Evolutionary conservation across 2,329 filamentous ascomycete genomes (phyloP), one percentile per base, ranked within the genome.

Genomic region (Pseudocercospora cruenta): DNA sequence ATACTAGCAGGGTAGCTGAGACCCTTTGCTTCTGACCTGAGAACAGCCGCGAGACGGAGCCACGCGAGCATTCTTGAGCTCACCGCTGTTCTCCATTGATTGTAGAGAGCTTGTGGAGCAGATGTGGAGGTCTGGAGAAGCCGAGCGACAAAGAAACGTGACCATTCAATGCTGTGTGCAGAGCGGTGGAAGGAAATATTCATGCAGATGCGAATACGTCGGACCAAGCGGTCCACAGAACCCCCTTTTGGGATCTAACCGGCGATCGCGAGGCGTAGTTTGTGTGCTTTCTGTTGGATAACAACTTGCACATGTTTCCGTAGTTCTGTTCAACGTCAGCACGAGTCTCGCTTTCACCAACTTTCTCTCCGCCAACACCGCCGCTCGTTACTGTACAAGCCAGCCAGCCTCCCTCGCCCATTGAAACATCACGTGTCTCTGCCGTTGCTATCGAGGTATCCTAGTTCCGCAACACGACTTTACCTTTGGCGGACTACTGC

Each of bases 371-470:
- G 47, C 47, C 47, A 55, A 19, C 26, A 31, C 26, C 26, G 51
- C 51, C 51, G 51, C 51, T 55, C 51, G 51, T n/a, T 26, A 55
- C 51, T n/a, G n/a, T n/a, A n/a, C n/a, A n/a, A n/a, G n/a, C n/a
- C 14, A 14, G 22, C 47, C 47, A 49, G 43, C 19, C 45, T 22
- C 51, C 51, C 22, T 55, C 51, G 51, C 12, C 53, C 22, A 51
- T 22, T 14, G 47, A 14, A 51, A 26, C 39, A 43, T 43, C 39
- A 43, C 39, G 53, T 57, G 53, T 19, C 21, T 33, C 21, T 21
- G 21, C 47, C 53, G 10, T 57, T 57, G 53, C 19, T 24, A 31
- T n/a, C n/a, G n/a, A n/a, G n/a, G n/a, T n/a, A n/a, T 19, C 26
- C 54, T 58, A 16, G 54, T 36, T 39, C 24, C 54, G 54, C 54